Evolutionary conservation across 345 rosid genomes (phyloP).

Genomic region (Arabidopsis suecica): DNA sequence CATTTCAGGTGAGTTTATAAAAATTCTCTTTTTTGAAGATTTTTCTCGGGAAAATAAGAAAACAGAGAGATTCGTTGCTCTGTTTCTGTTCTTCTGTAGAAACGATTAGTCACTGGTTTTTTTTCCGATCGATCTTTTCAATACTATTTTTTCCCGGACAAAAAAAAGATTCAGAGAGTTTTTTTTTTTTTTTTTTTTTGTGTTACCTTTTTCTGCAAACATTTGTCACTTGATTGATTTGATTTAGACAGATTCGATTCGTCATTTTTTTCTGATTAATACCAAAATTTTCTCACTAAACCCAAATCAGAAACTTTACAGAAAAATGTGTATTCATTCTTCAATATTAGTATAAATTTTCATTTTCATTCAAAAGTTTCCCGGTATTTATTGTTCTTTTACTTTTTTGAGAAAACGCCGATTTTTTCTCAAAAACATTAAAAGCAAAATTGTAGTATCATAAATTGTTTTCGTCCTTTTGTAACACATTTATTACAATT

Average conservation of each 20-base stretch:
- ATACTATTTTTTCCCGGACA: conserved; percentile 1
- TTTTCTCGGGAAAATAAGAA: conserved; percentile 17
- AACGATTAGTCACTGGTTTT: conserved; percentile 20
- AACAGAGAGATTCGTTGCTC: conserved; percentile 26
- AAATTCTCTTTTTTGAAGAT: neutral
- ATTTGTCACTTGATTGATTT: conserved; percentile 43
- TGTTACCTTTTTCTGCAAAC: conserved; percentile 14
- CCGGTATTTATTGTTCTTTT: conserved; percentile 29
- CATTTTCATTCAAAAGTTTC: conserved; percentile 21
- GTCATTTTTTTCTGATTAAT: conserved; percentile 7
- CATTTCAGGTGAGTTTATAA: conserved; percentile 26
- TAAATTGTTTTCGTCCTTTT: neutral
- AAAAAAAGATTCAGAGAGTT: conserved; percentile 11
- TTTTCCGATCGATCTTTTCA: conserved; percentile 43
- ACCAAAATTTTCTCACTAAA: conserved; percentile 5
- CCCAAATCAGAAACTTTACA: conserved; percentile 1
- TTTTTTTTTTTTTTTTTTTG: neutral
- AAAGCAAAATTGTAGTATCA: conserved; percentile 20
- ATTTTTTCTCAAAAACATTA: neutral
- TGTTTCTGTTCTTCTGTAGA: conserved; percentile 20
- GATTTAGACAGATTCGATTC: conserved; percentile 45
- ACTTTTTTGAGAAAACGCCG: conserved; percentile 18
- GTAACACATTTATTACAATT: conserved; percentile 29
- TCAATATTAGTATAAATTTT: neutral
- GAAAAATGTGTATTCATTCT: conserved; percentile 1